Evolutionary conservation across 2,329 filamentous ascomycete genomes (phyloP).

Genomic region (Verticillium albo-atrum): DNA sequence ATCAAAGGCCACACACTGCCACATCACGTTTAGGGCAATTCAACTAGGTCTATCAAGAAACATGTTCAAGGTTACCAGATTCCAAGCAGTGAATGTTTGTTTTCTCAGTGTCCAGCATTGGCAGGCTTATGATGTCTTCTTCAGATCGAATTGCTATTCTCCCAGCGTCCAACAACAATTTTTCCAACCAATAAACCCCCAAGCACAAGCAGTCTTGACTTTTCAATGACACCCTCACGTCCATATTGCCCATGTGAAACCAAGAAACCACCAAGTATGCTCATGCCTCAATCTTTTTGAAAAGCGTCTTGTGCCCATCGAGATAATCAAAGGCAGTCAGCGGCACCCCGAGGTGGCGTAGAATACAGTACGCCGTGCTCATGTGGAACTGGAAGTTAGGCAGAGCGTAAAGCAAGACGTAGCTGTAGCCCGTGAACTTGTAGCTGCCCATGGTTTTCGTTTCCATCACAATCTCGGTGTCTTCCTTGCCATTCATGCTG

Average conservation of each 20-base stretch:
- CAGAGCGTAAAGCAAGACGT: conserved; percentile 29
- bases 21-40: too few species aligned
- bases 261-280: neutral
- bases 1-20: too few species aligned
- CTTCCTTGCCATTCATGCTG: conserved; percentile 13
- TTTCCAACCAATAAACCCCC: too few species aligned
- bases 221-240: too few species aligned
- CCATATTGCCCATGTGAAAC: neutral
- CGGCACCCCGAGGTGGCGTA: conserved; percentile 51
- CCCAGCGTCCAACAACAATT: too few species aligned
- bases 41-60: too few species aligned
- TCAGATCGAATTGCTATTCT: too few species aligned
- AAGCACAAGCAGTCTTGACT: too few species aligned
- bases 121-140: too few species aligned
- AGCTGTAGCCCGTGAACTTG: conserved; percentile 28
- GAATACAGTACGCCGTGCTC: conserved; percentile 49
- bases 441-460: conserved; percentile 17
- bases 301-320: neutral
- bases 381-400: conserved; percentile 61
- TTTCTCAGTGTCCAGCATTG: too few species aligned
- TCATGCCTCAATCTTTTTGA: neutral
- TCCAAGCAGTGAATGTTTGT: too few species aligned
- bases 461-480: conserved; percentile 17
- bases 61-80: too few species aligned
- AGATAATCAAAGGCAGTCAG: conserved; percentile 19